These are phyloP conservation scores for Paradendryphiella salina DNA, from an alignment of 2,329 filamentous ascomycete genomes.

Conservation along the genomic window DNA sequence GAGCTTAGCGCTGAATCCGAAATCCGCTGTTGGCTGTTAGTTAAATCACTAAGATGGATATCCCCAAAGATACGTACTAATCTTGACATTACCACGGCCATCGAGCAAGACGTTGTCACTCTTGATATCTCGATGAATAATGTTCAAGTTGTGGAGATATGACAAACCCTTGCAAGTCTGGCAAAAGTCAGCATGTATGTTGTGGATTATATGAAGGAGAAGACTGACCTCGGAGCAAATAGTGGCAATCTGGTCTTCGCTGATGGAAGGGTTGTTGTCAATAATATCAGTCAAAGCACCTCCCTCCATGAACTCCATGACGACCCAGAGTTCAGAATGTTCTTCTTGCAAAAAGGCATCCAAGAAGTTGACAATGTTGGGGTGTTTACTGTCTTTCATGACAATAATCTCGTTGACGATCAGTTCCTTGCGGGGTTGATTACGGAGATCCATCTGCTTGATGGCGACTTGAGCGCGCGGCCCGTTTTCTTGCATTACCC, in stretches of 20 bases:
- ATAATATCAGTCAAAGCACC: conserved; percentile 97
- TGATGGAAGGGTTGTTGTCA: conserved; percentile 93
- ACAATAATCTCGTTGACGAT: conserved; percentile 99
- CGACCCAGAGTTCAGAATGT: conserved; percentile 95
- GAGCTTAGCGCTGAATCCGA: conserved; percentile 98
- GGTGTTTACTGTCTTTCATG: conserved; percentile 98
- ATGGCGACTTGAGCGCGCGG: conserved; percentile 89
- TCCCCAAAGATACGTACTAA: conserved; percentile 66
- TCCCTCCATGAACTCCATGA: conserved; percentile 99
- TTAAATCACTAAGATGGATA: neutral
- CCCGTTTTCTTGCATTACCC: conserved; percentile 78
- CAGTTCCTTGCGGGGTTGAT: conserved; percentile 94
- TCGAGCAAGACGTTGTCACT: conserved; percentile 97
- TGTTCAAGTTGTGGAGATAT: conserved; percentile 92
- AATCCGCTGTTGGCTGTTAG: conserved; percentile 71
- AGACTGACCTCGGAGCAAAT: conserved; percentile 87
- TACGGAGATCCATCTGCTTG: conserved; percentile 98
- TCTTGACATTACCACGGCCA: conserved; percentile 94
- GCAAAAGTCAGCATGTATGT: conserved; percentile 32
- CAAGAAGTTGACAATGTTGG: conserved; percentile 98
- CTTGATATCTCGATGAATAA: conserved; percentile 99
- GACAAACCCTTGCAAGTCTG: conserved; percentile 94
- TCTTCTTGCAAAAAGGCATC: conserved; percentile 96
- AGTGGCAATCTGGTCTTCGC: conserved; percentile 95
- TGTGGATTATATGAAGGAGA: neutral